Evolutionary conservation across 2,329 filamentous ascomycete genomes (phyloP).

Genomic region (Verticillium dahliae): DNA sequence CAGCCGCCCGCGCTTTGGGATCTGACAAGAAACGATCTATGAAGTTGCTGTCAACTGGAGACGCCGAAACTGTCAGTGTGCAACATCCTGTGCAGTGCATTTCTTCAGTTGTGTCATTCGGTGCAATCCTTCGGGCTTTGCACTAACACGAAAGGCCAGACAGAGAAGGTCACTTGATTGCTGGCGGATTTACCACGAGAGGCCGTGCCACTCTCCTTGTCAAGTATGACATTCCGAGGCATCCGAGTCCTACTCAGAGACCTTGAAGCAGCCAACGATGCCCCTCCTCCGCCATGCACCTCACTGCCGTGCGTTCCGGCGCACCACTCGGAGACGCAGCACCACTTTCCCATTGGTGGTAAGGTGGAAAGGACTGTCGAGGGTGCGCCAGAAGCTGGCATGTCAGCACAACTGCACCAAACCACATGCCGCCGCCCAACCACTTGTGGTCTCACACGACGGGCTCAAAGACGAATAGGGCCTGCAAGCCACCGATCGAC

Average conservation of each 20-base stretch:
- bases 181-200: not conserved
- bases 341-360: not conserved
- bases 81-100: too few species aligned
- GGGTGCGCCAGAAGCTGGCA: not conserved
- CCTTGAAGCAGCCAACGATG: not conserved
- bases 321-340: not conserved
- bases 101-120: too few species aligned
- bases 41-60: too few species aligned
- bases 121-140: too few species aligned
- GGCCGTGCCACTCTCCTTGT: not conserved
- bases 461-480: not conserved
- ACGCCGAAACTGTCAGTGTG: too few species aligned
- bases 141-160: not conserved
- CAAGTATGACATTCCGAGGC: not conserved
- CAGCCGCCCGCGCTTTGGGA: too few species aligned
- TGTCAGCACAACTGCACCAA: not conserved
- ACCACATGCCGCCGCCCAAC: not conserved
- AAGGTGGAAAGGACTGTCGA: not conserved
- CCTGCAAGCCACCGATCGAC: not conserved
- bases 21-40: too few species aligned
- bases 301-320: not conserved
- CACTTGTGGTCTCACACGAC: too few species aligned
- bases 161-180: not conserved
- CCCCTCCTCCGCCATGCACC: not conserved
- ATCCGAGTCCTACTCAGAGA: not conserved